phyloP scores from a whole-genome alignment of 2,329 filamentous ascomycete species.

The Colletotrichum somersetense region DNA sequence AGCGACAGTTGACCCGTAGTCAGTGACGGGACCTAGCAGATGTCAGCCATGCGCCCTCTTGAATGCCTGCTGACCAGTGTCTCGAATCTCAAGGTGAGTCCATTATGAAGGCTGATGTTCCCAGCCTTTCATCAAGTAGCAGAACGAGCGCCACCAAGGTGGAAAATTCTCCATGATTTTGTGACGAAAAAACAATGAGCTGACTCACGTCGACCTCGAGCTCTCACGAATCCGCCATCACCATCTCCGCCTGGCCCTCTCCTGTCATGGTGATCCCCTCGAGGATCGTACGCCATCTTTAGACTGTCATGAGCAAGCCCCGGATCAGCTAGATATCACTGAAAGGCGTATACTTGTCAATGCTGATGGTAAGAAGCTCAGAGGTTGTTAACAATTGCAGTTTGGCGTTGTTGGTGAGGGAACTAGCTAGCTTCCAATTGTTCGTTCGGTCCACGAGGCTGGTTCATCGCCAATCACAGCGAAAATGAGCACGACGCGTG shows the following conservation, averaged over 20 bases:
- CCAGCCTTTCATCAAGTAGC: neutral
- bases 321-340: neutral
- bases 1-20: constrained; percentile 90
- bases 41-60: constrained; percentile 22
- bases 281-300: constrained; percentile 67
- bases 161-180: neutral
- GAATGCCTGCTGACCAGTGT: neutral
- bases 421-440: neutral
- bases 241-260: constrained; percentile 52
- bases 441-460: constrained; percentile 18
- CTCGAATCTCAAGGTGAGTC: constrained; percentile 1
- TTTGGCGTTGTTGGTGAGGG: constrained; percentile 18
- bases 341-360: neutral
- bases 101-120: neutral
- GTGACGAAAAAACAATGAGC: neutral
- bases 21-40: constrained; percentile 82
- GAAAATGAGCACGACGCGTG: constrained; percentile 39
- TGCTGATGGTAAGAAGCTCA: constrained; percentile 9
- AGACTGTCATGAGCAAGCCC: constrained; percentile 33
- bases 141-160: neutral
- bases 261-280: constrained; percentile 61
- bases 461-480: constrained; percentile 27
- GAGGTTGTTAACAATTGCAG: constrained; percentile 8
- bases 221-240: constrained; percentile 61
- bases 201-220: constrained; percentile 65